phyloP scores from a whole-genome alignment of 2,329 filamentous ascomycete genomes.

The Claviceps humidiphila region DNA sequence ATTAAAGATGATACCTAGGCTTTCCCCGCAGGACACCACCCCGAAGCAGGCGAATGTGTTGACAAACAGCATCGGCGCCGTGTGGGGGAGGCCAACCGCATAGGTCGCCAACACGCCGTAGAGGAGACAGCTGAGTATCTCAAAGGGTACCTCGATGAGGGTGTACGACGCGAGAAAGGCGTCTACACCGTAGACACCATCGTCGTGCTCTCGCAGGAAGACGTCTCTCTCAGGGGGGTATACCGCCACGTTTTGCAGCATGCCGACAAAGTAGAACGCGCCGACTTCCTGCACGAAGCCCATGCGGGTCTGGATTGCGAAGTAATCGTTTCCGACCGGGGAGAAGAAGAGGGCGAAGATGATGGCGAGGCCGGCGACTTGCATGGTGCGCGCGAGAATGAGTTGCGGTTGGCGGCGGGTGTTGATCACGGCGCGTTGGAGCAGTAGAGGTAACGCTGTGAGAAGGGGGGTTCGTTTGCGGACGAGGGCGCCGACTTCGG shows the following conservation, averaged over 20 bases:
- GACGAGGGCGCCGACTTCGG: conserved; percentile 56
- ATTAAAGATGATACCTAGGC: conserved; percentile 67
- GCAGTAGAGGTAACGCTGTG: conserved; percentile 51
- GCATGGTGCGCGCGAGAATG: conserved; percentile 51
- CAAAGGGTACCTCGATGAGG: conserved; percentile 57
- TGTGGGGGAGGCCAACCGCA: conserved; percentile 51
- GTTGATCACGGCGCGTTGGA: conserved; percentile 57
- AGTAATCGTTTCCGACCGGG: conserved; percentile 55
- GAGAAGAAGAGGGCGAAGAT: conserved; percentile 59
- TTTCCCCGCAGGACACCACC: conserved; percentile 62
- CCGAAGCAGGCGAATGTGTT: conserved; percentile 57
- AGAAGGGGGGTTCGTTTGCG: conserved; percentile 48
- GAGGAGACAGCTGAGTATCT: conserved; percentile 49
- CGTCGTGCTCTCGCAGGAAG: conserved; percentile 65
- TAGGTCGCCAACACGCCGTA: conserved; percentile 53
- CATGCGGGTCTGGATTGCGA: conserved; percentile 57
- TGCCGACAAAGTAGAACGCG: conserved; percentile 61
- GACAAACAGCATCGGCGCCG: conserved; percentile 52
- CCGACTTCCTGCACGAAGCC: conserved; percentile 62
- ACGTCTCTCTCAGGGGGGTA: conserved; percentile 62
- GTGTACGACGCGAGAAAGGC: conserved; percentile 61
- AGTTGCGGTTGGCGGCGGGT: conserved; percentile 52
- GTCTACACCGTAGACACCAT: conserved; percentile 57
- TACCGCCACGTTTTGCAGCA: conserved; percentile 66
- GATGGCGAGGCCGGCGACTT: conserved; percentile 49